phyloP scores from a whole-genome alignment of 2,329 filamentous ascomycete species.

The Stromatinia cepivora region DNA sequence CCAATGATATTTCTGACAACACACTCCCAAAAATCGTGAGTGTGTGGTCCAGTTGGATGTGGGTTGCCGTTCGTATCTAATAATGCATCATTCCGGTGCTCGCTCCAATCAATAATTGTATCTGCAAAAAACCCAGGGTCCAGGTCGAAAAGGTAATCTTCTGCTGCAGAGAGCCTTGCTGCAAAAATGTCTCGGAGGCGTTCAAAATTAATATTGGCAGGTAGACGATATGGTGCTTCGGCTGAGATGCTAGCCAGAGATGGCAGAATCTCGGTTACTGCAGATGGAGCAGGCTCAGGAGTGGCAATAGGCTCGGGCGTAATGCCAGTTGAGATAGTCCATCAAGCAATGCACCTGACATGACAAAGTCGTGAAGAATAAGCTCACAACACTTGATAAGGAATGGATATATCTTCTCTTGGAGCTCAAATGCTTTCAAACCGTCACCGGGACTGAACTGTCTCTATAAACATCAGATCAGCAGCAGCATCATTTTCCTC shows the following conservation, averaged over 20 bases:
- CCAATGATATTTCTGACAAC: neutral
- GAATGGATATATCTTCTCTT: neutral
- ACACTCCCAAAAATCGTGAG: neutral
- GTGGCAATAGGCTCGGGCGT: neutral
- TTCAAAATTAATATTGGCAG: neutral
- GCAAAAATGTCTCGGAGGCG: neutral
- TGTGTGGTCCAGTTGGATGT: constrained; percentile 1
- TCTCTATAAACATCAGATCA: neutral
- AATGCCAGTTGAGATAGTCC: neutral
- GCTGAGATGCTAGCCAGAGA: neutral
- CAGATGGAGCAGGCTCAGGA: neutral
- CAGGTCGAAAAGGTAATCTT: neutral
- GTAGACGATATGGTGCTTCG: neutral
- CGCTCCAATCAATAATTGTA: neutral
- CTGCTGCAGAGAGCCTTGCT: neutral
- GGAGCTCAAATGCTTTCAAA: neutral
- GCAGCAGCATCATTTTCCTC: neutral
- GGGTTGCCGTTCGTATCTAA: neutral
- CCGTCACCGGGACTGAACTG: neutral
- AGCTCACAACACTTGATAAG: neutral
- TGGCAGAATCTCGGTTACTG: neutral
- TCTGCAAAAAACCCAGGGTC: neutral
- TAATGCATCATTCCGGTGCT: neutral
- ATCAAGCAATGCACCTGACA: neutral
- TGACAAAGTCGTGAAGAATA: neutral